Evolutionary conservation across 768 basidiomycete species (phyloP).

Genomic region (Russula sp.): DNA sequence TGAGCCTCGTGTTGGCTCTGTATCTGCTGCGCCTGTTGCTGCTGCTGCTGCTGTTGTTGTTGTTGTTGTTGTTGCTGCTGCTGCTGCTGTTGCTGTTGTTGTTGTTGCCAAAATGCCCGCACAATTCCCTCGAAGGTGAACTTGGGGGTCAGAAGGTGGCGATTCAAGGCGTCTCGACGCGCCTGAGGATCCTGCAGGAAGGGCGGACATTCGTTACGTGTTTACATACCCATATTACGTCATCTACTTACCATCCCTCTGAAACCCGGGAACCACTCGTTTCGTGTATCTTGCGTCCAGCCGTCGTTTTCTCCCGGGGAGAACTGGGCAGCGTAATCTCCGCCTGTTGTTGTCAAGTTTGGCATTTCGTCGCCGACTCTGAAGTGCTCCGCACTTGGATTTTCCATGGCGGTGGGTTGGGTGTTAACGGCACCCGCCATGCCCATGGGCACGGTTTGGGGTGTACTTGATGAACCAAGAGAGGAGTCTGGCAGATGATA

Average conservation of each 20-base stretch:
- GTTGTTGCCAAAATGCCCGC: conserved; percentile 1
- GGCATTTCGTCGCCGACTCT: not conserved
- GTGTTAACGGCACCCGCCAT: not conserved
- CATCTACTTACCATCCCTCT: conserved; percentile 8
- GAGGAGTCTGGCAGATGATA: conserved; percentile 1
- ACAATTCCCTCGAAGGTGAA: conserved; percentile 12
- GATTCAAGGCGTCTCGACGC: conserved; percentile 11
- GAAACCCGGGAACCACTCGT: conserved; percentile 14
- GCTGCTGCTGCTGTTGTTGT: not conserved
- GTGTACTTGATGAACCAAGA: not conserved
- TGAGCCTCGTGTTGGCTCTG: conserved; percentile 2
- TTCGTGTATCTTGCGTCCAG: conserved; percentile 5
- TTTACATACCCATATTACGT: not conserved
- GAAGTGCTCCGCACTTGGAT: not conserved
- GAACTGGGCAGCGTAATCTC: not conserved
- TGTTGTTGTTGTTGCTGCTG: not conserved
- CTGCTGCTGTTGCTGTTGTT: not conserved
- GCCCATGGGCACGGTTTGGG: not conserved
- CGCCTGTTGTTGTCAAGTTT: not conserved
- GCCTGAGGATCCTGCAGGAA: conserved; percentile 5
- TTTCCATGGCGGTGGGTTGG: not conserved
- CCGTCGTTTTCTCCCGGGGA: not conserved
- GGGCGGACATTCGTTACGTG: not conserved
- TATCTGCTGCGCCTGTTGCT: not conserved
- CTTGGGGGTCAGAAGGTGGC: conserved; percentile 6